These are phyloP conservation scores for Sextonia rubra DNA, from an alignment of 164 flowering plant species.

Conservation along the genomic window DNA sequence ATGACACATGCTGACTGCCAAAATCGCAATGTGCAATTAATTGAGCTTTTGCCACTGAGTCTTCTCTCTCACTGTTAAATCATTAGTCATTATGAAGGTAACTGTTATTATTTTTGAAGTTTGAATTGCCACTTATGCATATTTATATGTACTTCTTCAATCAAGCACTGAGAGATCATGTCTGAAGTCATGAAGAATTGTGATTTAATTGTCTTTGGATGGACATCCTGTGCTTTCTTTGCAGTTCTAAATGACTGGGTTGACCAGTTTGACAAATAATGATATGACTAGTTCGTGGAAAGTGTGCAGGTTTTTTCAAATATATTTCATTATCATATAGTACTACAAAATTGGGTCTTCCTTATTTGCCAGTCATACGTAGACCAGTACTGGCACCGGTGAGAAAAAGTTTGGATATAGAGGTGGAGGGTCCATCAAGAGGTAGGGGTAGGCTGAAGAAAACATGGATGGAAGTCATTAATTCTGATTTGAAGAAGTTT, in stretches of 20 bases:
- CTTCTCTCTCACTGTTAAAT: neutral
- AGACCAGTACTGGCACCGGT: too few species aligned
- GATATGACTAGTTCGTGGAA: neutral
- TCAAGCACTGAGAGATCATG: neutral
- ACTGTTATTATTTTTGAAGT: neutral
- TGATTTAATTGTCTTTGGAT: neutral
- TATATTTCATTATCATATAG: neutral
- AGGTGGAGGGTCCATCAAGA: too few species aligned
- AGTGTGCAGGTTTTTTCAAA: neutral
- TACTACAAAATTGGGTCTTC: neutral
- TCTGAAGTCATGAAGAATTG: neutral
- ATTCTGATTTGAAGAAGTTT: too few species aligned
- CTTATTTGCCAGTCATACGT: neutral
- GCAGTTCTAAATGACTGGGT: neutral
- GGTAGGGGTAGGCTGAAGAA: too few species aligned
- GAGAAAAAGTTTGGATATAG: too few species aligned
- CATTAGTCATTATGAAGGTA: neutral
- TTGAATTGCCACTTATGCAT: neutral
- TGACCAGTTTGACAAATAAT: neutral
- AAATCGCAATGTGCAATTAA: too few species aligned
- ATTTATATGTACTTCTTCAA: neutral
- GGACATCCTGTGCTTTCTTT: neutral
- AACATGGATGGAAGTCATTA: too few species aligned
- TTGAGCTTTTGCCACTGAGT: neutral
- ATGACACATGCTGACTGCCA: too few species aligned